Evolutionary conservation across 257 asterid species (phyloP).

Genomic region (Salvia rosmarinus): DNA sequence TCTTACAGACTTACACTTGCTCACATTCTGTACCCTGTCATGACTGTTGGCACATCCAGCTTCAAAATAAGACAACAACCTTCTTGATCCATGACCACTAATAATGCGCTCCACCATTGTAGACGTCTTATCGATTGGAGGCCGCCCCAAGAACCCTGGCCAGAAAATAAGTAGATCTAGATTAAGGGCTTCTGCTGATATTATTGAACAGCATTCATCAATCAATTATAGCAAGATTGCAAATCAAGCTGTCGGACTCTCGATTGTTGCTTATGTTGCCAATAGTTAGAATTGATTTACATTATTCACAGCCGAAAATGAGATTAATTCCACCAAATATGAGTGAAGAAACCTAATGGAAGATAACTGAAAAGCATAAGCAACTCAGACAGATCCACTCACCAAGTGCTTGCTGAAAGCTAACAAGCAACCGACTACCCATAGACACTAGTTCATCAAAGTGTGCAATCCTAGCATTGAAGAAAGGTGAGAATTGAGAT

Average conservation of each 20-base stretch:
- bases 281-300: not conserved
- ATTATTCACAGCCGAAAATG: conserved; percentile 23
- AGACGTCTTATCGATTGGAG: conserved; percentile 51
- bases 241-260: conserved; percentile 10
- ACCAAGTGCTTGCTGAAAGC: conserved; percentile 80
- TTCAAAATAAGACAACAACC: conserved; percentile 62
- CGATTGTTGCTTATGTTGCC: conserved; percentile 8
- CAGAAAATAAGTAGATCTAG: conserved; percentile 19
- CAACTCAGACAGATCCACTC: conserved; percentile 27
- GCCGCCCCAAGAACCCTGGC: conserved; percentile 56
- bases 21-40: conserved; percentile 53
- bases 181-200: not conserved
- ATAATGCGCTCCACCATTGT: conserved; percentile 52
- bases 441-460: conserved; percentile 61
- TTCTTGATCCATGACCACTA: conserved; percentile 56
- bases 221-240: not conserved
- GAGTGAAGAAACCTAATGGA: not conserved
- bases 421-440: conserved; percentile 60
- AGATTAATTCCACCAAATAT: conserved; percentile 1
- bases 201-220: conserved; percentile 17
- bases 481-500: not conserved
- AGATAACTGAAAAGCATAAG: conserved; percentile 8
- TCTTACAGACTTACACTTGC: conserved; percentile 64
- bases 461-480: conserved; percentile 53
- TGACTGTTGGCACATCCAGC: conserved; percentile 60